phyloP scores from a whole-genome alignment of 495 filamentous ascomycete genomes.

The Penicillium parvum region DNA sequence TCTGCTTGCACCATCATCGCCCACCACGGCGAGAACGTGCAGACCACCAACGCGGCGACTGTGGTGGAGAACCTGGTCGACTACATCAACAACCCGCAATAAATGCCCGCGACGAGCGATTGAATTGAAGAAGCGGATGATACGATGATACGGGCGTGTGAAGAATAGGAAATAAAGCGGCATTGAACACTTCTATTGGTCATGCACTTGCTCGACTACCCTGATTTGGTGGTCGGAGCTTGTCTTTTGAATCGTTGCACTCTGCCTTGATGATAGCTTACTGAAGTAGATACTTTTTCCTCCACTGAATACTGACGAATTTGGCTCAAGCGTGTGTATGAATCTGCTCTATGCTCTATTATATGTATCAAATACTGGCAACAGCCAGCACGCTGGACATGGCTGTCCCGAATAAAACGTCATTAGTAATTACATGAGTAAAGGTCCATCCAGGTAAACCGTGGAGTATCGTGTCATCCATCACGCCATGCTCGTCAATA shows the following conservation, averaged over 20 bases:
- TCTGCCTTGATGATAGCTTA: too few species aligned
- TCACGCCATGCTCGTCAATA: background rate
- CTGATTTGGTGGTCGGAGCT: background rate
- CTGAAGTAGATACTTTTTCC: constrained; percentile 1
- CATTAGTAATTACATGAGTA: constrained; percentile 30
- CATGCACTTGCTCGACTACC: background rate
- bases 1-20: constrained; percentile 78
- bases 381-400: background rate
- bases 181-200: constrained; percentile 14
- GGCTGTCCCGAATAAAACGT: constrained; percentile 6
- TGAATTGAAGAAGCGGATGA: constrained; percentile 6
- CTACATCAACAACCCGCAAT: constrained; percentile 40
- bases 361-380: constrained; percentile 10
- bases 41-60: constrained; percentile 46
- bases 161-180: constrained; percentile 28
- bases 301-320: background rate
- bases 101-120: constrained; percentile 13
- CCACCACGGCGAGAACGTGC: constrained; percentile 69
- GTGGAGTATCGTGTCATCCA: constrained; percentile 12
- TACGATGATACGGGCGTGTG: constrained; percentile 18
- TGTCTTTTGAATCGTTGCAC: background rate
- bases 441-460: background rate
- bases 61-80: constrained; percentile 41
- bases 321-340: background rate
- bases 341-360: constrained; percentile 15